These are phyloP conservation scores for Erodium chrysanthum DNA, from an alignment of 441 rosid species.

Conservation along the genomic window DNA sequence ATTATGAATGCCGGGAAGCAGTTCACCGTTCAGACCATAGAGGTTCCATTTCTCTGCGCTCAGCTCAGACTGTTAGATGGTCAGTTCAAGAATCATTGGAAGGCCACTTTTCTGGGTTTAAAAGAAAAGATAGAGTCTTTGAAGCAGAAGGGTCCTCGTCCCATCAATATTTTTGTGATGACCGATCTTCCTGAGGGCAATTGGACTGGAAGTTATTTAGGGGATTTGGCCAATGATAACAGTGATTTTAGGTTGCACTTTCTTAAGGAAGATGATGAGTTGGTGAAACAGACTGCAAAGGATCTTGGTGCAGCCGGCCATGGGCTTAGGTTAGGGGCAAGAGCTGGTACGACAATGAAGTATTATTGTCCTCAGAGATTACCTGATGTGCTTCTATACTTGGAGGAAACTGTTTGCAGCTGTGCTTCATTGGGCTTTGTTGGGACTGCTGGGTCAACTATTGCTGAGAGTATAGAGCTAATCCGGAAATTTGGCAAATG, in stretches of 20 bases:
- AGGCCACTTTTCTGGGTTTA: conserved; percentile 47
- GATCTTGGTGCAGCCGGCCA: conserved; percentile 38
- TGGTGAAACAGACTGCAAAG: conserved; percentile 33
- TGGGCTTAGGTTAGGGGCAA: conserved; percentile 38
- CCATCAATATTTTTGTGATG: conserved; percentile 60
- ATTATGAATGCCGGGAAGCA: conserved; percentile 50
- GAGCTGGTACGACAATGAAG: conserved; percentile 23
- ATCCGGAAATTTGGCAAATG: conserved; percentile 57
- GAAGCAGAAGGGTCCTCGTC: conserved; percentile 29
- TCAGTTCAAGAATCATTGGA: conserved; percentile 86
- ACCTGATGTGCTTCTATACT: conserved; percentile 48
- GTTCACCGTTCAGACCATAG: conserved; percentile 43
- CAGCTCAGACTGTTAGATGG: conserved; percentile 89
- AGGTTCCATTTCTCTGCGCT: conserved; percentile 66
- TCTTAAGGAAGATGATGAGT: conserved; percentile 33
- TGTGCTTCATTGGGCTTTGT: conserved; percentile 82
- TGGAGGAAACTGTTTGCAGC: conserved; percentile 79
- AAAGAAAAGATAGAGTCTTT: conserved; percentile 55
- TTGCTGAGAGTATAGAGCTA: conserved; percentile 62
- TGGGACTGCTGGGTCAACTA: conserved; percentile 89
- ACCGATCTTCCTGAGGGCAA: conserved; percentile 79
- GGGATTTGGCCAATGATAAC: conserved; percentile 39
- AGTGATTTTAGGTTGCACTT: conserved; percentile 36
- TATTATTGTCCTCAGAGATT: conserved; percentile 29
- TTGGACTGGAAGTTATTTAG: conserved; percentile 71